Base-by-base conservation (phyloP, 139 green algal species). In the Coelastrella sp. region DNA sequence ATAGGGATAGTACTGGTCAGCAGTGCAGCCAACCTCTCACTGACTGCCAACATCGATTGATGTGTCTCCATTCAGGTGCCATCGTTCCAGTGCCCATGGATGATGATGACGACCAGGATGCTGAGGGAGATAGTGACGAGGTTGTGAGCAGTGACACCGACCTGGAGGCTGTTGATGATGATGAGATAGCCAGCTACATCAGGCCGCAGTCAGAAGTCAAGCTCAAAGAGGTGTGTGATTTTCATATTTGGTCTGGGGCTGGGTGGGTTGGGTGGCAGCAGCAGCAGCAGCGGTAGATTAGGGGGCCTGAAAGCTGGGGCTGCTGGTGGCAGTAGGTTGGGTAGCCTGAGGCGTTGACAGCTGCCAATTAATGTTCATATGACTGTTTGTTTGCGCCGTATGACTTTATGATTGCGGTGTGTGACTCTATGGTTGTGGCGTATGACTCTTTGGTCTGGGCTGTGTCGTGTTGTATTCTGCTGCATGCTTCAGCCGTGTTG, bases 151-250 rank as follows among this genome's bases (percentile, higher is more conserved):
- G 7, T 57, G 64, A 57, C 68, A 80, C 83, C 0, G 83, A 88
- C 60, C 85, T 90, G 5, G 73, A 56, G 17, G 85, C 22, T 75
- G 74, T 90, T 83, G 71, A 85, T 88, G 90, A 84, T 61, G 90
- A 93, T 22, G 76, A 90, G 59, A 83, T 82, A 47, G 60, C 85
- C 74, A 87, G 84, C 58, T 86, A 91, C 76, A 73, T 93, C n/a
- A 16, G 66, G 60, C 47, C 56, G 17, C 20, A 88, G 5, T 90
- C 90, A 68, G 91, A 93, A 83, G 90, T 89, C 5, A 60, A 88
- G 32, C 73, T 92, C 23, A 93, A 93, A 71, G 80, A 92, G 88
- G 59, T 79, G 73, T n/a, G 85, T 47, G 32, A 47, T 47, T 47
- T 1, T 47, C 32, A 47, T 47, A 5, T 65, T 78, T 47, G 82